Evolutionary conservation across 2,329 filamentous ascomycete species (phyloP).

Genomic region (Neurospora crassa): DNA sequence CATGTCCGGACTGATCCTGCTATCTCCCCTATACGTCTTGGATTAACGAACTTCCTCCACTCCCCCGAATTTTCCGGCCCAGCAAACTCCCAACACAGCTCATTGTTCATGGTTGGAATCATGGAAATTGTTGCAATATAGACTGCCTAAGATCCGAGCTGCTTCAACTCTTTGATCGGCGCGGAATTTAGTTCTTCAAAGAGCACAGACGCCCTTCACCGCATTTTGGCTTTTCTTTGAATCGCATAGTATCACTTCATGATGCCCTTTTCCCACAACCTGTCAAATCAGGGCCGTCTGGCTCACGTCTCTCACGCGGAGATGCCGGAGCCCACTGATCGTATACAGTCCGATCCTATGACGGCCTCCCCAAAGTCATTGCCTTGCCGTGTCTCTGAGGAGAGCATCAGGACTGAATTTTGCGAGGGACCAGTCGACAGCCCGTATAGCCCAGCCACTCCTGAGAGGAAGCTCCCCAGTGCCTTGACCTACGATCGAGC

Average conservation of each 20-base stretch:
- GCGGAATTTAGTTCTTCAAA: not conserved
- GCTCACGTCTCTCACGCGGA: not conserved
- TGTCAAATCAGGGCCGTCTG: not conserved
- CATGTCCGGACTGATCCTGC: not conserved
- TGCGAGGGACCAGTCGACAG: conserved; percentile 49
- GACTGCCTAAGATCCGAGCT: not conserved
- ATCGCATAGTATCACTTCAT: not conserved
- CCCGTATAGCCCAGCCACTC: conserved; percentile 23
- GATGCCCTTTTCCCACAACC: not conserved
- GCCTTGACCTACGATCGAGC: conserved; percentile 51
- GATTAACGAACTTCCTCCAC: not conserved
- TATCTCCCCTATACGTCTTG: not conserved
- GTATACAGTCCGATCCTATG: conserved; percentile 15
- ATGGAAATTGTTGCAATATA: not conserved
- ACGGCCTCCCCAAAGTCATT: conserved; percentile 10
- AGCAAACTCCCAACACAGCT: not conserved
- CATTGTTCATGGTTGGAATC: not conserved
- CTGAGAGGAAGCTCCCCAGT: conserved; percentile 21
- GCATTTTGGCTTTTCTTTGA: not conserved
- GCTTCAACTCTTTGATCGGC: not conserved
- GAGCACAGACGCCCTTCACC: not conserved
- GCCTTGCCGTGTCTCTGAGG: conserved; percentile 40
- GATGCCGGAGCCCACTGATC: conserved; percentile 1
- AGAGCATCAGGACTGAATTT: conserved; percentile 51
- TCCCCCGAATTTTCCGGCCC: not conserved